Evolutionary conservation across 2,329 filamentous ascomycete species (phyloP).

Genomic region (Seiridium unicorne): DNA sequence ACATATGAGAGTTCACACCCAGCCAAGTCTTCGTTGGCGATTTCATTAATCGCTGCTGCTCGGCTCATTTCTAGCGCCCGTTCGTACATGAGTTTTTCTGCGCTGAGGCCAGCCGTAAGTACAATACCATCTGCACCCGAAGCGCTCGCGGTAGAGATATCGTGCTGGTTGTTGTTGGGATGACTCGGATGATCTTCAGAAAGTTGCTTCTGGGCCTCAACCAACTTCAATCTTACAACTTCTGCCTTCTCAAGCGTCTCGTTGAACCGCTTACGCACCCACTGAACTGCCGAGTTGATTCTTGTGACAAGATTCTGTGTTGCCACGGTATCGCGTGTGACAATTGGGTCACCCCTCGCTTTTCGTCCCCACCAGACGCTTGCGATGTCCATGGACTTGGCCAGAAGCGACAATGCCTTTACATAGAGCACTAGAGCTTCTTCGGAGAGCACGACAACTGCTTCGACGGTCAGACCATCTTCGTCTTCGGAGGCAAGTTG

Average conservation of each 20-base stretch:
- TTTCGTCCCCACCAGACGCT: constrained; percentile 87
- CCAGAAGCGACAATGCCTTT: constrained; percentile 85
- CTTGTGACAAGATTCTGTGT: constrained; percentile 59
- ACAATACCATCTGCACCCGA: constrained; percentile 75
- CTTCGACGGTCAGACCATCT: constrained; percentile 79
- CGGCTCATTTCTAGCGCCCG: constrained; percentile 96
- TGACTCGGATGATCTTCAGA: constrained; percentile 85
- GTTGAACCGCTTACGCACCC: constrained; percentile 92
- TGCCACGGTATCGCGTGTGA: constrained; percentile 38
- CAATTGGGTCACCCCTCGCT: constrained; percentile 59
- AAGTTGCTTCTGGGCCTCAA: constrained; percentile 80
- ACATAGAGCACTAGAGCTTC: constrained; percentile 95
- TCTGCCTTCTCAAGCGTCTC: constrained; percentile 96
- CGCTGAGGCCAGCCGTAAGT: constrained; percentile 84
- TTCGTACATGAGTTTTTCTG: constrained; percentile 97
- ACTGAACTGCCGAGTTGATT: constrained; percentile 93
- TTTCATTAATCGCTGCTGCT: constrained; percentile 90
- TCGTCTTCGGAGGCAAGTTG: constrained; percentile 60
- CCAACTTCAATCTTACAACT: constrained; percentile 82
- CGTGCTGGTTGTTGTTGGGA: constrained; percentile 70
- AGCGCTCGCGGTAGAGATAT: constrained; percentile 55
- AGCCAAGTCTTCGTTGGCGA: constrained; percentile 82
- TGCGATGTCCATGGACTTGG: constrained; percentile 94
- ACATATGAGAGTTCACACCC: constrained; percentile 92
- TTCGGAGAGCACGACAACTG: constrained; percentile 82